These are phyloP conservation scores for Dactylonectria macrodidyma DNA, from an alignment of 2,329 filamentous ascomycete genomes.

Conservation along the genomic window DNA sequence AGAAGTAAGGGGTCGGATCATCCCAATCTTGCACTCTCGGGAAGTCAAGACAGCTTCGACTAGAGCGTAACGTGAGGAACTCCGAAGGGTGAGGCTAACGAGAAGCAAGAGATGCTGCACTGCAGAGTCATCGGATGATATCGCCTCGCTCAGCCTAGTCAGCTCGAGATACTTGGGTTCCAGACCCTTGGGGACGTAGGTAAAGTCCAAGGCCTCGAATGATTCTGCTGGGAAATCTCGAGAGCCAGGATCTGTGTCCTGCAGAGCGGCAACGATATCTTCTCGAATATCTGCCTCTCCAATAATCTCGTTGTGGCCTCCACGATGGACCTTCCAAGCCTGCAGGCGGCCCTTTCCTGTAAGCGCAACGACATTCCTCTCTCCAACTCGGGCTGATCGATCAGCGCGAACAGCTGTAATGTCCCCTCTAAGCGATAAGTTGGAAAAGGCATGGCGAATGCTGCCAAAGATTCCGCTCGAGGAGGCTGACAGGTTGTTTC, in stretches of 20 bases:
- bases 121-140: conserved; percentile 64
- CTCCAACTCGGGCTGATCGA: conserved; percentile 79
- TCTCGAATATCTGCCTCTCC: conserved; percentile 80
- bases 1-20: conserved; percentile 77
- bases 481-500: conserved; percentile 69
- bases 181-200: conserved; percentile 72
- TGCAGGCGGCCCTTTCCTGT: conserved; percentile 85
- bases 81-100: conserved; percentile 68
- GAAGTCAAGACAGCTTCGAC: conserved; percentile 78
- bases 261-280: conserved; percentile 74
- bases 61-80: conserved; percentile 77
- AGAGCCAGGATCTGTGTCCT: conserved; percentile 65
- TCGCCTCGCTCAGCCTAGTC: conserved; percentile 66
- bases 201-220: conserved; percentile 85
- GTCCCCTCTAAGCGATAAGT: conserved; percentile 80
- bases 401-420: conserved; percentile 86
- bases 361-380: conserved; percentile 86
- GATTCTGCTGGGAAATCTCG: conserved; percentile 68
- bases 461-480: conserved; percentile 83
- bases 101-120: conserved; percentile 74
- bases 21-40: conserved; percentile 70
- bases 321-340: conserved; percentile 90
- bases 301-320: conserved; percentile 83
- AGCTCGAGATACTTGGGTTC: conserved; percentile 66
- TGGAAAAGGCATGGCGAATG: conserved; percentile 81